Conservation (phyloP, 371 early-diverging fungal genomes). For the Hamiltosporidium magnivora region DNA sequence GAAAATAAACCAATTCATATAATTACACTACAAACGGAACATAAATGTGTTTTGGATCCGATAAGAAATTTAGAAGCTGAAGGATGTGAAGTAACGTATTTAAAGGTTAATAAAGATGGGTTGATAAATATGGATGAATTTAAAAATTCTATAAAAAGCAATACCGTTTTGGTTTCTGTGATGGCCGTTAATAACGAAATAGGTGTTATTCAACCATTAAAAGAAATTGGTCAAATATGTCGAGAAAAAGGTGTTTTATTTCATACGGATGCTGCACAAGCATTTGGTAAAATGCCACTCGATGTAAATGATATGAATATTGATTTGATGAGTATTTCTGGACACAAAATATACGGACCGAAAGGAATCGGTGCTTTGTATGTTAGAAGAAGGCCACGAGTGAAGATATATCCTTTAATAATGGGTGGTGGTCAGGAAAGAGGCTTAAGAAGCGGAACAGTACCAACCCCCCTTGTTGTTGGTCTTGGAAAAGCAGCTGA, state of each 20-base stretch:
- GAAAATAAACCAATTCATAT: conserved; percentile 62
- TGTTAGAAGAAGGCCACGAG: conserved; percentile 81
- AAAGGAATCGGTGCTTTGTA: conserved; percentile 91
- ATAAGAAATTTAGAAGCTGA: conserved; percentile 85
- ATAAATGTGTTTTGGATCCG: conserved; percentile 96
- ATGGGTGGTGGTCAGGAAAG: conserved; percentile 97
- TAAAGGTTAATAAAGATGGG: conserved; percentile 76
- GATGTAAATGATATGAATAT: conserved; percentile 87
- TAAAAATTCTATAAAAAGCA: conserved; percentile 72
- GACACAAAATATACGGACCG: conserved; percentile 97
- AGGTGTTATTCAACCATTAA: conserved; percentile 86
- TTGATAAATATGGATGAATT: conserved; percentile 63
- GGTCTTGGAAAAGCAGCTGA: conserved; percentile 88
- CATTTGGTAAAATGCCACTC: conserved; percentile 84
- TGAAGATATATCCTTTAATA: conserved; percentile 75
- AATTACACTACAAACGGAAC: conserved; percentile 93
- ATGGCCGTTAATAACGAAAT: conserved; percentile 99
- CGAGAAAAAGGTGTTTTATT: conserved; percentile 48
- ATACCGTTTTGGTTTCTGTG: conserved; percentile 76
- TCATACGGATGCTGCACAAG: conserved; percentile 96
- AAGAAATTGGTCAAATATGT: conserved; percentile 65
- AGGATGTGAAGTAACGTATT: conserved; percentile 82
- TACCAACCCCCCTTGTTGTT: conserved; percentile 80
- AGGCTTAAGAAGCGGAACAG: conserved; percentile 87
- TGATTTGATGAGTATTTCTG: conserved; percentile 85